These are phyloP conservation scores for Penicillium palitans DNA, from an alignment of 2,329 filamentous ascomycete species.

Conservation along the genomic window DNA sequence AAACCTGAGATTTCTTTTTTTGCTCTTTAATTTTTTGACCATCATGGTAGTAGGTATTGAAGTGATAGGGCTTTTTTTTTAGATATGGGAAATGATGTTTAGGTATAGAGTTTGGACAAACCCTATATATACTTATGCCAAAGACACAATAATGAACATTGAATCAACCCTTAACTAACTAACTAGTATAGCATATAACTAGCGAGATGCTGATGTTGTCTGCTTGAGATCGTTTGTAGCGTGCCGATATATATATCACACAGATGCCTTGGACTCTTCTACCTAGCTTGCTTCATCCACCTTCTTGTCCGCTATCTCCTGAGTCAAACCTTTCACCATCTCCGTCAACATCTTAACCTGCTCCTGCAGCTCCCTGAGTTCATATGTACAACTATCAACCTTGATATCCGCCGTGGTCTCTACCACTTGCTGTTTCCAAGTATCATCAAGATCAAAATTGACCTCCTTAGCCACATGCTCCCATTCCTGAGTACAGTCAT, in stretches of 20 bases:
- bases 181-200: no score
- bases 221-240: background rate
- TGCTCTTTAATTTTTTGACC: background rate
- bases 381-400: slow-evolving; percentile 71
- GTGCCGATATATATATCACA: background rate
- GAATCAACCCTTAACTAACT: no score
- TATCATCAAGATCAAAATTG: slow-evolving; percentile 74
- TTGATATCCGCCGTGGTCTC: slow-evolving; percentile 78
- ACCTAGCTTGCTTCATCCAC: background rate
- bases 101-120: background rate
- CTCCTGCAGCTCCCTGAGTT: slow-evolving; percentile 50
- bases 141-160: no score
- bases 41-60: background rate
- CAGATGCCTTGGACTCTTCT: background rate
- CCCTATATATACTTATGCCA: background rate
- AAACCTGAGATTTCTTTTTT: slow-evolving; percentile 16
- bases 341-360: slow-evolving; percentile 63
- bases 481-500: slow-evolving; percentile 89
- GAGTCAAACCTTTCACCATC: slow-evolving; percentile 61
- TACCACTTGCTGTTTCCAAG: slow-evolving; percentile 79
- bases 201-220: background rate
- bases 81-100: background rate
- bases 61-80: background rate
- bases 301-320: slow-evolving; percentile 20
- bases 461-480: slow-evolving; percentile 71